Evolutionary conservation across 306 rosid species (phyloP).

Genomic region (Casuarina cunninghamiana): DNA sequence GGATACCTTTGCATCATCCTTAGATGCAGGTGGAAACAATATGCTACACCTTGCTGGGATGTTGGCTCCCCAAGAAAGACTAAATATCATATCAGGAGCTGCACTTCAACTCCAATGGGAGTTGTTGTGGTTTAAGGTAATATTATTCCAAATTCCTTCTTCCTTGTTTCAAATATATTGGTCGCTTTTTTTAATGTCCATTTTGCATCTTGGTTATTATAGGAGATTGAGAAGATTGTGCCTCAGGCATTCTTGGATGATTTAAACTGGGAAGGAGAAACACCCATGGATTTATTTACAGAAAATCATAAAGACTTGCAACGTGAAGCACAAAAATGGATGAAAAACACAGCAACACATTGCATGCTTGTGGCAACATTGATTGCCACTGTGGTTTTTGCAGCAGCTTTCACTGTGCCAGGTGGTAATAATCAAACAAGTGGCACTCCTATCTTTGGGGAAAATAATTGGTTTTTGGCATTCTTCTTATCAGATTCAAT

Average conservation of each 20-base stretch:
- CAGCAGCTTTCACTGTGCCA: constrained; percentile 54
- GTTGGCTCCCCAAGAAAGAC: constrained; percentile 13
- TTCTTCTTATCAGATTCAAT: not conserved
- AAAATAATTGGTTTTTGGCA: not conserved
- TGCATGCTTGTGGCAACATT: constrained; percentile 52
- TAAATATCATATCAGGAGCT: constrained; percentile 19
- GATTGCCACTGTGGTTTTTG: constrained; percentile 48
- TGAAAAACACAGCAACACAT: constrained; percentile 44
- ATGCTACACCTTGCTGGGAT: constrained; percentile 28
- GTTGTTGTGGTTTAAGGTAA: constrained; percentile 33
- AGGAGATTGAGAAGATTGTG: constrained; percentile 54
- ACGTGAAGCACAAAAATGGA: constrained; percentile 47
- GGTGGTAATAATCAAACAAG: constrained; percentile 39
- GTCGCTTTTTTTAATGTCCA: not conserved
- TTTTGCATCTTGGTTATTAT: not conserved
- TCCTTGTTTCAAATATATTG: not conserved
- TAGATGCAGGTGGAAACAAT: not conserved
- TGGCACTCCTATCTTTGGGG: not conserved
- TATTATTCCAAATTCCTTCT: not conserved
- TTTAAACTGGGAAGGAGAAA: constrained; percentile 16
- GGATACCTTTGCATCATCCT: not conserved
- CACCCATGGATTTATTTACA: constrained; percentile 46
- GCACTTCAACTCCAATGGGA: constrained; percentile 32
- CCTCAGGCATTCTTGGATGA: constrained; percentile 21
- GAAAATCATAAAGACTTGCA: constrained; percentile 28